Conservation (phyloP, 1,284 basidiomycete species). For the Pseudozyma sp. region DNA sequence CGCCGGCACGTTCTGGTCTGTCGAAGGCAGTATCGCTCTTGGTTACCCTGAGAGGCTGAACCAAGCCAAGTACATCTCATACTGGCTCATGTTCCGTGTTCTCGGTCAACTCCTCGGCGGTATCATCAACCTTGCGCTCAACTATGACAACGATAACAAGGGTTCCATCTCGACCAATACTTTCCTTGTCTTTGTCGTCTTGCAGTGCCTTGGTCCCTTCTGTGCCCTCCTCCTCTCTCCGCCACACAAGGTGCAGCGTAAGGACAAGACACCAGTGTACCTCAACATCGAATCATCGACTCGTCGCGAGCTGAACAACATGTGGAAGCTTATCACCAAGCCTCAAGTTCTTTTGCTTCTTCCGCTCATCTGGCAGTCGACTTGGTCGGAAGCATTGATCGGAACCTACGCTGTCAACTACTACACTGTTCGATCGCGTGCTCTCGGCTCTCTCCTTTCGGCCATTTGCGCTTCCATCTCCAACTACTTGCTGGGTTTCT, state of each 20-base stretch:
- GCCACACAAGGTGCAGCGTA: constrained; percentile 69
- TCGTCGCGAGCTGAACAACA: constrained; percentile 57
- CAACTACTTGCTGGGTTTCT: constrained; percentile 67
- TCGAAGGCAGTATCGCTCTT: constrained; percentile 52
- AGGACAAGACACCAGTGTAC: constrained; percentile 67
- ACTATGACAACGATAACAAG: constrained; percentile 55
- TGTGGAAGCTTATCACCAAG: constrained; percentile 49
- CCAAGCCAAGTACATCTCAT: constrained; percentile 65
- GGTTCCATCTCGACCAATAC: constrained; percentile 68
- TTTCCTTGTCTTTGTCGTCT: constrained; percentile 70
- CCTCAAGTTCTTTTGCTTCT: constrained; percentile 58
- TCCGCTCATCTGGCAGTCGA: constrained; percentile 60
- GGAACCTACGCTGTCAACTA: constrained; percentile 65
- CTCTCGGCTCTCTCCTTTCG: constrained; percentile 68
- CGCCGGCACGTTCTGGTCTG: constrained; percentile 69
- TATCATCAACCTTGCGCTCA: constrained; percentile 69
- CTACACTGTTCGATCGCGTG: constrained; percentile 61
- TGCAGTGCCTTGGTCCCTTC: constrained; percentile 68
- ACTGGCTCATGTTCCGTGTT: constrained; percentile 68
- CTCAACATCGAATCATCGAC: constrained; percentile 58
- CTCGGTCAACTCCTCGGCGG: constrained; percentile 67
- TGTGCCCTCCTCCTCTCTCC: constrained; percentile 63
- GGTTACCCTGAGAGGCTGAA: constrained; percentile 65
- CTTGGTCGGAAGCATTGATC: constrained; percentile 62
- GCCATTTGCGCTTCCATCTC: constrained; percentile 63